A percentile compares a stretch with the other conserved stretches of the same genome.
phyloP scores from a whole-genome alignment of 2,329 filamentous ascomycete species.

The Claviceps fusiformis region DNA sequence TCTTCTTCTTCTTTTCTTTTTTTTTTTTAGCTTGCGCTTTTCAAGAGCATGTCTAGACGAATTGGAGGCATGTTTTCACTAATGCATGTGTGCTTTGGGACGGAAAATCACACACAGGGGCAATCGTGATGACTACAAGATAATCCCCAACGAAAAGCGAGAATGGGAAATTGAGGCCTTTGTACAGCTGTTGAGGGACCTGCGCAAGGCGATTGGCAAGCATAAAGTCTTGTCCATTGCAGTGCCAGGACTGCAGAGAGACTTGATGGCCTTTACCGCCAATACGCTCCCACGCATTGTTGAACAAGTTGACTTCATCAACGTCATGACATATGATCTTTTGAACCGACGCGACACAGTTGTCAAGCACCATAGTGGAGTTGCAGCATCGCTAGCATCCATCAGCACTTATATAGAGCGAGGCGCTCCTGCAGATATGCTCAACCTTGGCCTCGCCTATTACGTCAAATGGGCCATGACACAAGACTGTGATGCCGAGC shows the following conservation, averaged over 20 bases:
- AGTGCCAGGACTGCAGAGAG: slow-evolving; percentile 48
- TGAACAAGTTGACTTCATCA: slow-evolving; percentile 50
- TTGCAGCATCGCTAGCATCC: slow-evolving; percentile 38
- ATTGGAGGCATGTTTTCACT: background rate
- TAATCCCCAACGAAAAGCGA: slow-evolving; percentile 45
- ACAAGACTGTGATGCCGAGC: slow-evolving; percentile 24
- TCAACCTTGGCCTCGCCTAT: slow-evolving; percentile 53
- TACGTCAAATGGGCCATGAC: slow-evolving; percentile 53
- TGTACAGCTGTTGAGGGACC: slow-evolving; percentile 43
- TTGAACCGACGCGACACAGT: slow-evolving; percentile 54
- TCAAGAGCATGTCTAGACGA: background rate
- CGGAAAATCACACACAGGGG: slow-evolving; percentile 27
- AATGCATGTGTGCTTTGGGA: too few relatives aligned
- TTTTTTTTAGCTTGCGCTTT: background rate
- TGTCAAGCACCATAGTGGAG: slow-evolving; percentile 53
- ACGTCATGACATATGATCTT: slow-evolving; percentile 56
- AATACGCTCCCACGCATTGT: slow-evolving; percentile 45
- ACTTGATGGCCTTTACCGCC: slow-evolving; percentile 54
- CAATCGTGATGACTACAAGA: slow-evolving; percentile 58
- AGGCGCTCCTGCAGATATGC: slow-evolving; percentile 35
- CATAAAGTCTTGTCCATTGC: slow-evolving; percentile 53
- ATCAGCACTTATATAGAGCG: slow-evolving; percentile 46
- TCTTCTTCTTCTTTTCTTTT: background rate
- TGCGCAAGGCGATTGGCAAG: slow-evolving; percentile 42
- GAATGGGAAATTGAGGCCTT: slow-evolving; percentile 49